Evolutionary conservation across 2,329 filamentous ascomycete genomes (phyloP), one percentile per base, ranked within the genome.

Genomic region (Cladosporium sp.): DNA sequence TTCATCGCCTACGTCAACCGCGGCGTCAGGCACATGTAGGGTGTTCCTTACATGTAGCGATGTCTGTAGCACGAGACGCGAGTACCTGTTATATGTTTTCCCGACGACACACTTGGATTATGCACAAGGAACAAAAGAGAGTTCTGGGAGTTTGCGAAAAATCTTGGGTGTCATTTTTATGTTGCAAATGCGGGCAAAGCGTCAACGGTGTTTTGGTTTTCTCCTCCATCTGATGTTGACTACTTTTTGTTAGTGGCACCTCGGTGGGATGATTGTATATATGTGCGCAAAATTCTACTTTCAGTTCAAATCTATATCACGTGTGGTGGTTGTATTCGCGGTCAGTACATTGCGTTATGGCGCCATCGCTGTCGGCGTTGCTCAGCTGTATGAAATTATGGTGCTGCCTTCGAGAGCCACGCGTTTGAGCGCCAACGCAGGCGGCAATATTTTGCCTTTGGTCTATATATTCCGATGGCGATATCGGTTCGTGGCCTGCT

Each of bases 1-100:
- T 38, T 71, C 57, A 49, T 72, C 10, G 59, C 64, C 11, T 68
- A 64, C 64, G 54, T 72, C 64, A 71, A 71, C 65, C 66, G 70
- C 36, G 69, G 57, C 64, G 65, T 72, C 36, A 66, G 70, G 51
- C 49, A 64, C 51, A 64, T 64, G 36, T 64, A 57, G 47, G 18
- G 10, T 47, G 41, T 12, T n/a, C 2, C 24, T 24, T 24, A 24
- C 24, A 24, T 24, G 24, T 24, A 24, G n/a, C n/a, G 12, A 47
- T 47, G n/a, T 47, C 41, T 47, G 21, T 12, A 47, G 8, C 41
- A 47, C 14, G 10, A 8, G 41, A 47, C 41, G 41, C 41, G n/a
- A 47, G 8, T 47, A 10, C 6, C 38, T 44, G 18, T 10, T n/a
- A 44, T 44, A 7, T 41, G 41, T 21, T 47, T n/a, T 47, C 4